Conservation (phyloP, 1,139 yeast genomes). For the Trichomonascaceae sp. region DNA sequence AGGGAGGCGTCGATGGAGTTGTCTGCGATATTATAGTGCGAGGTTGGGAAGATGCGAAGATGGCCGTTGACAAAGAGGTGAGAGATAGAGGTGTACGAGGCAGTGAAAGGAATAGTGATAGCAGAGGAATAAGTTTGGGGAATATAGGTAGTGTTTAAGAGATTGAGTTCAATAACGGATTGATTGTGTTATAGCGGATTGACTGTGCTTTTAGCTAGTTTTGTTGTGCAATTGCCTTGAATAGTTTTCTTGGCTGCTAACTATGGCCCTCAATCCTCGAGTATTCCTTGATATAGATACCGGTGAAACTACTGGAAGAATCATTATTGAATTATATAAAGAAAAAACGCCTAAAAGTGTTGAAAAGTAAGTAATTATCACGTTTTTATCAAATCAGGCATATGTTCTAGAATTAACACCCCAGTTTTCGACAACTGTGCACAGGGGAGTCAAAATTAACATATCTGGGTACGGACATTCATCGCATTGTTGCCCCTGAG, state of each 20-base stretch:
- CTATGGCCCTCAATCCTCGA: slow-evolving; percentile 14
- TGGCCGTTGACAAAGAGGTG: no score
- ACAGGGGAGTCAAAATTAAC: slow-evolving; percentile 24
- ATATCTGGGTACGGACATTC: slow-evolving; percentile 49
- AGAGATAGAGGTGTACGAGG: no score
- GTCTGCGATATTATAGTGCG: no score
- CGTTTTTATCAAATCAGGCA: not conserved
- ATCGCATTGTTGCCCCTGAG: slow-evolving; percentile 61
- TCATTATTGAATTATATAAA: slow-evolving; percentile 52
- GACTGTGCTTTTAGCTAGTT: no score
- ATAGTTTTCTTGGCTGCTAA: no score
- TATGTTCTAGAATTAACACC: not conserved
- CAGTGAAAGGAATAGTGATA: no score
- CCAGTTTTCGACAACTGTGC: slow-evolving; percentile 27
- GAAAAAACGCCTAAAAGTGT: slow-evolving; percentile 55
- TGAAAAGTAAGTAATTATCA: slow-evolving; percentile 47
- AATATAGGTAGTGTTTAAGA: no score
- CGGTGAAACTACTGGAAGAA: slow-evolving; percentile 48
- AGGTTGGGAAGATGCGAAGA: no score
- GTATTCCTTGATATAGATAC: slow-evolving; percentile 57
- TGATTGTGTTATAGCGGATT: no score
- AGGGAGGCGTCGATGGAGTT: not conserved
- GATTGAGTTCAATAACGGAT: no score
- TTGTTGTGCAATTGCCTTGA: no score
- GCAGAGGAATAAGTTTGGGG: no score